A percentile compares a stretch with the other conserved stretches of the same genome.
Evolutionary conservation across 768 basidiomycete species (phyloP).

Genomic region (Leccinum imitatum): DNA sequence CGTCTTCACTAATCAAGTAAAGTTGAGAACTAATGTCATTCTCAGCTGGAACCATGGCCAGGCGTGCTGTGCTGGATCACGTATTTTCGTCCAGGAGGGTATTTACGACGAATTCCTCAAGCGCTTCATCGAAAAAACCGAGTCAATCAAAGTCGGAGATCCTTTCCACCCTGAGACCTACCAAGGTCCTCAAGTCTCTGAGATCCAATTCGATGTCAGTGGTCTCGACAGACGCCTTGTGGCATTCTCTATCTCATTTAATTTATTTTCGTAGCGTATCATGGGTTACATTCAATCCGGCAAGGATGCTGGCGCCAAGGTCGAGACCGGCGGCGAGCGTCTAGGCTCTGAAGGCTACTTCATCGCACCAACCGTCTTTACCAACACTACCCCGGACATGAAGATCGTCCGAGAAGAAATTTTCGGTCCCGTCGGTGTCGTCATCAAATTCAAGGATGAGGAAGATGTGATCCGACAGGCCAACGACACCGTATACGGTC

Average conservation of each 20-base stretch:
- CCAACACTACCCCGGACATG: constrained; percentile 65
- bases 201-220: constrained; percentile 70
- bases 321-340: constrained; percentile 61
- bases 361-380: constrained; percentile 75
- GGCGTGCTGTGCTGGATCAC: constrained; percentile 76
- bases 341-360: constrained; percentile 65
- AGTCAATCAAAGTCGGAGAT: constrained; percentile 62
- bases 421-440: constrained; percentile 76
- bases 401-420: constrained; percentile 76
- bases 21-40: constrained; percentile 19
- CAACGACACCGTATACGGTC: constrained; percentile 86
- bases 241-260: background rate
- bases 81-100: constrained; percentile 76
- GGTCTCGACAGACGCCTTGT: background rate
- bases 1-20: constrained; percentile 26
- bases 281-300: constrained; percentile 79
- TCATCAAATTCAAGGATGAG: constrained; percentile 73
- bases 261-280: constrained; percentile 51
- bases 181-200: constrained; percentile 80
- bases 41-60: constrained; percentile 73
- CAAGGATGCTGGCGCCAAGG: constrained; percentile 65
- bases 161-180: constrained; percentile 59
- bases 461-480: constrained; percentile 68
- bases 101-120: constrained; percentile 79
- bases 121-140: constrained; percentile 54